Base-by-base conservation (phyloP, 1,284 basidiomycete genomes). In the Rhodotorula sp. region DNA sequence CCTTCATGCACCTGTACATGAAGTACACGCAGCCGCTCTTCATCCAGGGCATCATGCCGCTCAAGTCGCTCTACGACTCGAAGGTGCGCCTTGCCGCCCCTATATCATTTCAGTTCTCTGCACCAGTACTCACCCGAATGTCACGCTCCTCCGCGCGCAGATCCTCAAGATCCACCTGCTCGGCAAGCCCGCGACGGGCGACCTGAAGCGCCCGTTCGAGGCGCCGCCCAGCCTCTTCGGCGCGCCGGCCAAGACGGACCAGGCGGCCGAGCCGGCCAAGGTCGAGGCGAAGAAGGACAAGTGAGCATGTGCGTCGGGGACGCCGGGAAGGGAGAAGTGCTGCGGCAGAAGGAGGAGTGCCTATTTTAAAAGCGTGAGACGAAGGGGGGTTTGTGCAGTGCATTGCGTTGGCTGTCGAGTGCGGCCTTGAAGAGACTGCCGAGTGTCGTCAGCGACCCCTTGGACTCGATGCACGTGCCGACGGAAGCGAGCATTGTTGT, bases 171-270 rank as follows among this genome's bases (percentile, higher is more conserved):
- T 96, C 72, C 88, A 94, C 83, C 67, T 96, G 70, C 82, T 91
- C 49, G 90, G 90, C 62, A 86, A 89, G 81, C 84, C 87, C 45
- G 88, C 93, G 2, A 89, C 89, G 52, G 95, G 93, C 53, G 92
- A 95, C 77, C 86, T 97, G 74, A 89, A 93, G 84, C 86, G 95
- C 76, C 95, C 95, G 1, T 97, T 96, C 88, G 93, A 92, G 83
- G 84, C 85, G n/a, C 81, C 82, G 19, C 55, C 64, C 10, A 88
- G 87, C n/a, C 89, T 92, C 48, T 87, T 89, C 80, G 93, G 92
- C 21, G 87, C 87, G 25, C 89, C 91, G 46, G 87, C 88, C 81
- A 92, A 92, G 19, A 92, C 95, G 82, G 89, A 88, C 72, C 90
- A 94, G 80, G 53, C 52, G 4, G 90, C 90, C 79, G 91, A 91